Percentiles rank a stretch among this genome's conserved stretches.
These are phyloP conservation scores for Ganoderma resinaceum DNA, from an alignment of 1,284 basidiomycete species.

Conservation along the genomic window DNA sequence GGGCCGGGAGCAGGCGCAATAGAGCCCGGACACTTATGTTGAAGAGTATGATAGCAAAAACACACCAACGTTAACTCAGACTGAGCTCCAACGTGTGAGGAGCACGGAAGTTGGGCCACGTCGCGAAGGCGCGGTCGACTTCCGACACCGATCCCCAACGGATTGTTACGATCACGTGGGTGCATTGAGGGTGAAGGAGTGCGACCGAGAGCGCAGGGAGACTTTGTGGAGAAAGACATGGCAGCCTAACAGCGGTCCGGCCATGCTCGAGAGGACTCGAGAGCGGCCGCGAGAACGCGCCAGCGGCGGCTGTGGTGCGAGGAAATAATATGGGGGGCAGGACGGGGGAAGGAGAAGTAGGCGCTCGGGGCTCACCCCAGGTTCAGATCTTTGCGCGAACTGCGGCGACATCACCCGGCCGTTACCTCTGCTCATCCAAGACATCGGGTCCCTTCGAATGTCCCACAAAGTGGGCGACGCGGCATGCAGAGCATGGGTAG, in stretches of 20 bases:
- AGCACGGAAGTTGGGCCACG: neutral
- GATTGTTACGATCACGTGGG: constrained; percentile 24
- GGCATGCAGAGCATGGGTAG: neutral
- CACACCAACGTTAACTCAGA: too few species aligned
- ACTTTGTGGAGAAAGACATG: neutral
- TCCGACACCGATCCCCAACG: constrained; percentile 25
- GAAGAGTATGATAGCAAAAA: neutral
- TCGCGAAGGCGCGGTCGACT: neutral
- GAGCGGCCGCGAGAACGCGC: constrained; percentile 20
- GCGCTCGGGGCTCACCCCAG: neutral
- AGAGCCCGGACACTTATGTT: neutral
- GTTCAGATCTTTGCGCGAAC: neutral
- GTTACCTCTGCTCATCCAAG: neutral
- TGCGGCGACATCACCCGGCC: neutral
- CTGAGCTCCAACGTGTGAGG: neutral
- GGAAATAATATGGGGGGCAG: constrained; percentile 7
- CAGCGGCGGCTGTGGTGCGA: neutral
- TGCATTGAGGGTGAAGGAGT: neutral
- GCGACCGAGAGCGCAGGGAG: neutral
- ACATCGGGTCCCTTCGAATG: neutral
- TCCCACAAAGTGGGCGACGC: neutral
- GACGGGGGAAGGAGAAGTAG: constrained; percentile 4
- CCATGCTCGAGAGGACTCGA: constrained; percentile 29
- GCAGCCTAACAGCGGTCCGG: constrained; percentile 4
- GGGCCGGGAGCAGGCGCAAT: neutral